Conservation (phyloP, 73 alveolate species). For the Paramecium sonneborni region DNA sequence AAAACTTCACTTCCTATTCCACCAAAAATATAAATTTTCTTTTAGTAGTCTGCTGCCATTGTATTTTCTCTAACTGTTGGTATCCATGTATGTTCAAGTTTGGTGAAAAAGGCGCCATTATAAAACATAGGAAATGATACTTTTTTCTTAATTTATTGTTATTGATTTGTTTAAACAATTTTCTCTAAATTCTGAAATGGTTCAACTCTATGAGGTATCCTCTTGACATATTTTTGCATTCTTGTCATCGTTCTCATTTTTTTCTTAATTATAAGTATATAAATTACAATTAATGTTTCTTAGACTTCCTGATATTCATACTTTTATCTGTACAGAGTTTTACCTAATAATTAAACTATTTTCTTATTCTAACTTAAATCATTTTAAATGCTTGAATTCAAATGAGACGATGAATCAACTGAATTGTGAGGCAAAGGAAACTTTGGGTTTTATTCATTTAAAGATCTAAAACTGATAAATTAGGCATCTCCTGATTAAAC, state of each 20-base stretch:
- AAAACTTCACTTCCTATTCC: conserved; percentile 46
- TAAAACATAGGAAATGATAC: background rate
- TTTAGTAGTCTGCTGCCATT: conserved; percentile 18
- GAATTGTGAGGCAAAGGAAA: background rate
- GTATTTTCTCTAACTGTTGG: conserved; percentile 9
- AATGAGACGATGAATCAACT: background rate
- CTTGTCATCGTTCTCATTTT: background rate
- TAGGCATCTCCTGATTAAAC: conserved; percentile 19
- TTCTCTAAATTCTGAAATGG: background rate
- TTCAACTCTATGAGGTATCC: background rate
- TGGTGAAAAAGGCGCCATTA: background rate
- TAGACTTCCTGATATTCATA: background rate
- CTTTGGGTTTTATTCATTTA: background rate
- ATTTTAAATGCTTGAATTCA: background rate
- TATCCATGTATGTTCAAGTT: background rate
- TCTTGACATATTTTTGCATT: conserved; percentile 18
- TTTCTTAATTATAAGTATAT: background rate
- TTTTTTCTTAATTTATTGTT: background rate
- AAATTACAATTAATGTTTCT: background rate
- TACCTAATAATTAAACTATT: background rate
- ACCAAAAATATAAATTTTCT: conserved; percentile 6
- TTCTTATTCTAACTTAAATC: background rate
- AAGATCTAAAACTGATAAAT: background rate
- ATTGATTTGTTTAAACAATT: background rate
- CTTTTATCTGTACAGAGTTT: background rate